Evolutionary conservation across 2,329 filamentous ascomycete species (phyloP).

Genomic region (Aspergillus tubingensis): DNA sequence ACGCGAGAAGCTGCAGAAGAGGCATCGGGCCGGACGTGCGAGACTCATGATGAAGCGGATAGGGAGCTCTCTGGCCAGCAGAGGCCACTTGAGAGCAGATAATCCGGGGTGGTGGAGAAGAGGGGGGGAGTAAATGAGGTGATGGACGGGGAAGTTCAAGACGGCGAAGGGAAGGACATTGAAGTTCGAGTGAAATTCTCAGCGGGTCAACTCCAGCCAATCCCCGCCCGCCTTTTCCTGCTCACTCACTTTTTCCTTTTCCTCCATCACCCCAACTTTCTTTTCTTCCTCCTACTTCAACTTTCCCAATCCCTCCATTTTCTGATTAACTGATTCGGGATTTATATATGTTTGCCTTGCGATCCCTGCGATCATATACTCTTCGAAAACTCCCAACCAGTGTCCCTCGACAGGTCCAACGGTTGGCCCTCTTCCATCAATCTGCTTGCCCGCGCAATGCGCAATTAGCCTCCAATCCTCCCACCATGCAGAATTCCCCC

Average conservation of each 20-base stretch:
- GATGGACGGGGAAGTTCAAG: slow-evolving; percentile 12
- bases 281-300: slow-evolving; percentile 1
- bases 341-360: slow-evolving; percentile 14
- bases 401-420: slow-evolving; percentile 6
- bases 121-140: slow-evolving; percentile 7
- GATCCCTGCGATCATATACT: slow-evolving; percentile 6
- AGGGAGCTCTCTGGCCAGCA: slow-evolving; percentile 33
- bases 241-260: slow-evolving; percentile 13
- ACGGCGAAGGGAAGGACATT: slow-evolving; percentile 13
- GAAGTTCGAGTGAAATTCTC: slow-evolving; percentile 29
- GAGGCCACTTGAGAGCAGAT: slow-evolving; percentile 24
- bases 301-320: background rate
- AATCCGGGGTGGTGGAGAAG: background rate
- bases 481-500: slow-evolving; percentile 31
- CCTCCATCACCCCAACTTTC: slow-evolving; percentile 6
- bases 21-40: slow-evolving; percentile 51
- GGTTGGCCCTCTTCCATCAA: slow-evolving; percentile 11
- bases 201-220: slow-evolving; percentile 24
- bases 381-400: slow-evolving; percentile 4
- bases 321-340: background rate
- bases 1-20: slow-evolving; percentile 53
- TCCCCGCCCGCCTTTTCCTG: slow-evolving; percentile 24
- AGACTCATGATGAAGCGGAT: slow-evolving; percentile 48
- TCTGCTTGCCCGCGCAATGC: slow-evolving; percentile 20
- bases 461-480: slow-evolving; percentile 19